Base-by-base conservation (phyloP, 225 moss, liverwort and hornwort species). In the Pseudoscleropodium purum region DNA sequence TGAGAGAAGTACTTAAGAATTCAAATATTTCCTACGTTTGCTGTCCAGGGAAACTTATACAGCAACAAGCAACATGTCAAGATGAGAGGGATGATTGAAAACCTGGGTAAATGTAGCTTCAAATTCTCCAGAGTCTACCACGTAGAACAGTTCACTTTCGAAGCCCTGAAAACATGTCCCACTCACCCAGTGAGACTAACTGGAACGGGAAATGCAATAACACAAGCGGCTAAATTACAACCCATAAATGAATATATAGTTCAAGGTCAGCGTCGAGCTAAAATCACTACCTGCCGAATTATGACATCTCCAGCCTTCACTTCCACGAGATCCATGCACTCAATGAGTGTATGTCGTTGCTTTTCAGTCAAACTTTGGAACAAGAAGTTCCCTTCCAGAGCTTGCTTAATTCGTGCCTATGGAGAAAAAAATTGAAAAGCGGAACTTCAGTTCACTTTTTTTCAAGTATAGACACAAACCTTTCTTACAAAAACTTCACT, bases 71-170 rank as follows among this genome's bases (percentile, higher is more conserved):
- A 39, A 79, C 65, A 84, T 8, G 29, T 18, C 33, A 47, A 76
- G 39, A 89, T 33, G 52, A 41, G 70, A 81, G 49, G 63, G 72
- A 47, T 27, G 59, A 29, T 81, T 68, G 7, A 61, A 81, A 90
- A 95, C 95, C 95, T 94, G 92, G 87, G 89, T 88, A n/a, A 94
- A 69, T 77, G 90, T 87, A 19, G 89, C 95, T 89, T 95, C 93
- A 85, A 94, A 94, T 88, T 90, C 91, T 80, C 95, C 95, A 74
- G 93, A 92, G 84, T 95, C 91, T 29, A 93, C 94, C 29, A 94
- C 64, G 79, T 95, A 94, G 65, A 95, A 95, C 12, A 94, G 84
- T 54, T 94, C 95, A 77, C 95, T 90, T 82, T 93, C 95, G 57
- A 86, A 94, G 73, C 94, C 95, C 95, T 95, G 90, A 43, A 90